Evolutionary conservation across 305 asterid species (phyloP), one percentile per base, ranked within the genome.

Genomic region (Galium porrigens): DNA sequence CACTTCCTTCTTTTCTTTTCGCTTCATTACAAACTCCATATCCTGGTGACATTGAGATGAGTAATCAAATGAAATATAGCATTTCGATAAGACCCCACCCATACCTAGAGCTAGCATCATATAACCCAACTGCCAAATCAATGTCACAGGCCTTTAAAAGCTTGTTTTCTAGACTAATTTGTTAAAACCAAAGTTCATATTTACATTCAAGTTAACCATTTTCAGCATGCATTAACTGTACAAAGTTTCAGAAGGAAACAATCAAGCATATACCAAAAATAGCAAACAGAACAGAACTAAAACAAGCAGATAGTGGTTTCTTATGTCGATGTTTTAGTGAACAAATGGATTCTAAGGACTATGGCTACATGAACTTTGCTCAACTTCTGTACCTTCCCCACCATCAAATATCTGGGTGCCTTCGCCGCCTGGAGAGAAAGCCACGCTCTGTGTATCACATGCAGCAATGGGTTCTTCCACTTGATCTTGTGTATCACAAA

Each of bases 401-500:
- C 25, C 42, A 4, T 12, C 63, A 32, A 32, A 25, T 0, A 58
- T 46, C 8, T 68, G 57, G 37, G 64, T 12, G 36, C 42, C 34
- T 25, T 57, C 48, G 30, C 20, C 11, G 30, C 17, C 18, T 22
- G 9, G 29, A 37, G 30, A 61, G 11, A 66, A 27, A 56, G 15
- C 8, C 18, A 29, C 20, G 7, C 42, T n/a, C 25, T 58, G 25
- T 57, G 6, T 36, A 32, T 32, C 63, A 32, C 44, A 58, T 34
- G 20, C 29, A n/a, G 42, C 54, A 61, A 60, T 58, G 17, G 48
- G 39, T 6, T 61, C 62, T 12, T 27, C 34, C 44, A 15, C 72
- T 33, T 32, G 56, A 15, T 60, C 55, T 15, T 29, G 56, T 9
- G 3, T 10, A 12, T 6, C 0, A 44, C 51, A 15, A 37, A 46